These are phyloP conservation scores for Acacia concinna DNA, from an alignment of 331 rosid species.

Conservation along the genomic window DNA sequence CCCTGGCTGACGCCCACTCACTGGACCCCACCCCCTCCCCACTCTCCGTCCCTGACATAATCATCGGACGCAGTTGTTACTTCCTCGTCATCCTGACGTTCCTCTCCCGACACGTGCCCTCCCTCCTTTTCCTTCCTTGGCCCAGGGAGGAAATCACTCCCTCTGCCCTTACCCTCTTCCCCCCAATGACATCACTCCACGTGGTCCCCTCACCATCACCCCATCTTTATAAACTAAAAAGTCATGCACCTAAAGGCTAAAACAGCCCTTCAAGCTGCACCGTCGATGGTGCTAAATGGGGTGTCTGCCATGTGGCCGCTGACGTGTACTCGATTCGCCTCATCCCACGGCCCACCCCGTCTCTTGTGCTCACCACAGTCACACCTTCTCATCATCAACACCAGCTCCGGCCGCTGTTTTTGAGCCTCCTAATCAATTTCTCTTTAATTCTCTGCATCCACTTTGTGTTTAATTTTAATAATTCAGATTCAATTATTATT, in stretches of 20 bases:
- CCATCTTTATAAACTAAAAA: neutral
- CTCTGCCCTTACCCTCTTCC: constrained; percentile 2
- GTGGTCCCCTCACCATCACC: constrained; percentile 38
- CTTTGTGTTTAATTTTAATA: neutral
- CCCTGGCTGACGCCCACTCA: constrained; percentile 47
- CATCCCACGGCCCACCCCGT: constrained; percentile 32
- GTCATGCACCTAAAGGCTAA: neutral
- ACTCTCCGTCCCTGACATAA: constrained; percentile 46
- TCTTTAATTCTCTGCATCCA: too few species aligned
- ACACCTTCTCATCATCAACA: neutral
- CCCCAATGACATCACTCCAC: neutral
- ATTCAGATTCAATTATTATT: neutral
- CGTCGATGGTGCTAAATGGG: constrained; percentile 62
- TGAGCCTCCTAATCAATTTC: too few species aligned
- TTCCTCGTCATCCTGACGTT: constrained; percentile 64
- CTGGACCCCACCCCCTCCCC: constrained; percentile 9
- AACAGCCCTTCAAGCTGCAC: constrained; percentile 33
- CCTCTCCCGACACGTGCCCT: constrained; percentile 54
- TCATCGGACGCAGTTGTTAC: constrained; percentile 42
- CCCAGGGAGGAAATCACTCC: constrained; percentile 43
- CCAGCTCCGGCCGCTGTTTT: neutral
- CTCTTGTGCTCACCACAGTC: neutral
- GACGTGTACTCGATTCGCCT: constrained; percentile 38
- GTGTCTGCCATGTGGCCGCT: constrained; percentile 61
- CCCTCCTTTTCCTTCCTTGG: constrained; percentile 45